Base-by-base conservation (phyloP, 2,329 filamentous ascomycete genomes). In the Thelonectria rubi region DNA sequence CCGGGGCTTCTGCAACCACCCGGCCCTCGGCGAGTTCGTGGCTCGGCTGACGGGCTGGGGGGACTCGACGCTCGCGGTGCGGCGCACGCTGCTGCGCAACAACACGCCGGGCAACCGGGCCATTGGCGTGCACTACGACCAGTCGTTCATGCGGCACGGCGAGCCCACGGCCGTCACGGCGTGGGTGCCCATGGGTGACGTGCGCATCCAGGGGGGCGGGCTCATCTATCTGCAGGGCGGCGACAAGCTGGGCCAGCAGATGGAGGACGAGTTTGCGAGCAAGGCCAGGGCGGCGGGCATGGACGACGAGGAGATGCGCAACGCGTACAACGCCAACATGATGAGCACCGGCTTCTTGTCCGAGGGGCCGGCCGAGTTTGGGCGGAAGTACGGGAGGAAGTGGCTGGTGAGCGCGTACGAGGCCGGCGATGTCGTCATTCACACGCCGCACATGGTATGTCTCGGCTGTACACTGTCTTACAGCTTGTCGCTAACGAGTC, bases 71-170 rank as follows among this genome's bases (percentile, higher is more conserved):
- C 69, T 84, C 3, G 21, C 48, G 0, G 55, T 74, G 3, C 46
- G 78, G 8, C 75, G 85, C 32, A 85, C 83, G 1, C 69, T 88
- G 10, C 72, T 88, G 50, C 76, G 86, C 34, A 87, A 87, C 65
- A 87, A 86, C 65, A 83, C 82, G 0, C 85, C 85, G 0, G 80
- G 80, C 0, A 85, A 83, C 55, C 83, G 83, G 66, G 83, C 84
- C 0, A 87, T 87, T 58, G 85, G 85, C 1, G 85, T 88, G 2
- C 86, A 88, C 63, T 87, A 87, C 67, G 85, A 88, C 65, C 84
- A 87, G 72, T 86, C 84, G 15, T 88, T 87, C 66, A 72, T 88
- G 62, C 72, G 84, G 1, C 72, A 86, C 66, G 86, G 85, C 0
- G 84, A 86, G 55, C 81, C 82, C 1, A 85, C 83, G 0, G 80